phyloP scores from a whole-genome alignment of 208 protist species.

The Leishmania guyanensis region DNA sequence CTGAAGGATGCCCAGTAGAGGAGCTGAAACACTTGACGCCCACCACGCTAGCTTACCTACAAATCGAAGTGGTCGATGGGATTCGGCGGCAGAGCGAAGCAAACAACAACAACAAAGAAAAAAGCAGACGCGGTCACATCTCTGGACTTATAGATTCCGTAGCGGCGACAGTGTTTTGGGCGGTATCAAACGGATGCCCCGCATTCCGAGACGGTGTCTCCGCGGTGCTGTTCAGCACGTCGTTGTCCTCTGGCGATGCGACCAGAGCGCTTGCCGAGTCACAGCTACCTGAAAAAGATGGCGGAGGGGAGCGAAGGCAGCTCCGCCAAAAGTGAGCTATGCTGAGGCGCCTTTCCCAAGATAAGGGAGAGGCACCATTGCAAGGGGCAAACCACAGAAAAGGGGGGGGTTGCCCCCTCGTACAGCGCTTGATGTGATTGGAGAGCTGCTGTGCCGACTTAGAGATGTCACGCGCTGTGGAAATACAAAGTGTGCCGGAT shows the following conservation, averaged over 20 bases:
- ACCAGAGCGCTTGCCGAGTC: background rate
- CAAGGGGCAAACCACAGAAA: background rate
- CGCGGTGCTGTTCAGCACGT: background rate
- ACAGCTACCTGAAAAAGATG: too few species aligned
- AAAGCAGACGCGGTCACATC: constrained; percentile 48
- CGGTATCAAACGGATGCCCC: constrained; percentile 44
- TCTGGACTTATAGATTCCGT: constrained; percentile 47
- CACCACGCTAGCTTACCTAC: constrained; percentile 1
- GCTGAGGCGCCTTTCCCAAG: background rate
- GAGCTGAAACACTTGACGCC: constrained; percentile 18
- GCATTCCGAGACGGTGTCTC: constrained; percentile 14
- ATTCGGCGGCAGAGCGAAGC: background rate
- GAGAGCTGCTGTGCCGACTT: background rate
- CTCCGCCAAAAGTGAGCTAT: background rate
- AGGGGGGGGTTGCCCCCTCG: background rate
- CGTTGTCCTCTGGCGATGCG: background rate
- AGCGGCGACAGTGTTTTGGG: constrained; percentile 40
- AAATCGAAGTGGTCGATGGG: constrained; percentile 1
- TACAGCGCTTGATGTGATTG: background rate
- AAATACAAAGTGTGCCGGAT: background rate
- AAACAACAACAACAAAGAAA: background rate
- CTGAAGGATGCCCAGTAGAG: constrained; percentile 36
- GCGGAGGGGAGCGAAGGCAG: too few species aligned
- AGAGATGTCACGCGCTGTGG: background rate
- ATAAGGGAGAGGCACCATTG: background rate